phyloP scores from a whole-genome alignment of 2,329 filamentous ascomycete genomes.

The Fusarium haematococcum region DNA sequence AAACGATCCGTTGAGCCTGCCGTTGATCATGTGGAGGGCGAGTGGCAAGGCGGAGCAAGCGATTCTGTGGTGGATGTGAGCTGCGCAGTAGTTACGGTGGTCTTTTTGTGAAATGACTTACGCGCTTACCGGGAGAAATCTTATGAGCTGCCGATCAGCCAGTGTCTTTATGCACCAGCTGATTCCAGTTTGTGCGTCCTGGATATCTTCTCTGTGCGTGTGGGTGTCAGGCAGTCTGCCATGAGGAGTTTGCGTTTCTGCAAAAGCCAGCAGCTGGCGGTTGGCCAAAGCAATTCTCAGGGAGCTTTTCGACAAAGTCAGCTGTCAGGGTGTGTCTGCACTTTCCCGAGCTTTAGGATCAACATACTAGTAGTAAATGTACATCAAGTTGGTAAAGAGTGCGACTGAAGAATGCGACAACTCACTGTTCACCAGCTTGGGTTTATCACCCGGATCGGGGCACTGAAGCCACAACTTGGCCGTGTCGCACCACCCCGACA shows the following conservation, averaged over 20 bases:
- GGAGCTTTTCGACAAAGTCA: slow-evolving; percentile 1
- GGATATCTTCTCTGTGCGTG: not conserved
- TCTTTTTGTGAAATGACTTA: slow-evolving; percentile 31
- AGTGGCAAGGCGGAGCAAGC: not conserved
- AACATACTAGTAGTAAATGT: slow-evolving; percentile 32
- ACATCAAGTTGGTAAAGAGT: slow-evolving; percentile 23
- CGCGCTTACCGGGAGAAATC: slow-evolving; percentile 28
- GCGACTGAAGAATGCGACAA: not conserved
- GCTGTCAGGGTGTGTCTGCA: not conserved
- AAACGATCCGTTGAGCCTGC: not conserved
- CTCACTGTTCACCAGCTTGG: not conserved
- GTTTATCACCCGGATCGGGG: not conserved
- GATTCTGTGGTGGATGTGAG: not conserved
- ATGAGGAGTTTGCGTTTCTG: not conserved
- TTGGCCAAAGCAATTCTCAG: slow-evolving; percentile 8
- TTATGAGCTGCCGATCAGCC: not conserved
- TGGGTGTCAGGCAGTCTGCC: not conserved
- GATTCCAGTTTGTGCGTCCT: slow-evolving; percentile 20
- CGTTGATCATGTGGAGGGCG: not conserved
- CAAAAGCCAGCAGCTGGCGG: not conserved
- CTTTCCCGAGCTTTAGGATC: not conserved
- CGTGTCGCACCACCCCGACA: not conserved
- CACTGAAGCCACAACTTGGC: not conserved
- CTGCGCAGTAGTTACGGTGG: not conserved
- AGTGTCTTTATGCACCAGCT: slow-evolving; percentile 1